Evolutionary conservation across 2,329 filamentous ascomycete genomes (phyloP).

Genomic region (Alternaria gansuensis): DNA sequence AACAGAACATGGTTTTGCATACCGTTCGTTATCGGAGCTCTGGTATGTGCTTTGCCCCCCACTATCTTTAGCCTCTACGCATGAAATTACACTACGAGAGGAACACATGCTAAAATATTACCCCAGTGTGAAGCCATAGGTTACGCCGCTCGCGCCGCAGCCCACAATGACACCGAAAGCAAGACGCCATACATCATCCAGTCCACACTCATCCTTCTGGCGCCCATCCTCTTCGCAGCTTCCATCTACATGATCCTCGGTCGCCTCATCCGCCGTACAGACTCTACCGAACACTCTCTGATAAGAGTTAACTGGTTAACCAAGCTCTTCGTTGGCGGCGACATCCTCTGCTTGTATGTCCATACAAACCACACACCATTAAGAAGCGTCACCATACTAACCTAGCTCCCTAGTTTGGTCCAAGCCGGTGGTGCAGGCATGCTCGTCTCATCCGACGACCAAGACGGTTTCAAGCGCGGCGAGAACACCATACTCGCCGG

Average conservation of each 20-base stretch:
- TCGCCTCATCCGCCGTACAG: conserved; percentile 53
- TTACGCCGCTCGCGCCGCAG: conserved; percentile 51
- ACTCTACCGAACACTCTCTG: conserved; percentile 56
- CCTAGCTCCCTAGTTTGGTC: conserved; percentile 40
- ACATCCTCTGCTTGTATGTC: conserved; percentile 61
- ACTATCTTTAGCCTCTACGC: conserved; percentile 50
- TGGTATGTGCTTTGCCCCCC: conserved; percentile 30
- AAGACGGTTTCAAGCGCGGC: conserved; percentile 49
- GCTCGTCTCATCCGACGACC: conserved; percentile 42
- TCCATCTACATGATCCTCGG: conserved; percentile 60
- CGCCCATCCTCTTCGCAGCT: conserved; percentile 59
- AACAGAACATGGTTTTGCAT: conserved; percentile 62
- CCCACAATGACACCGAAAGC: conserved; percentile 44
- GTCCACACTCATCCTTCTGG: conserved; percentile 45
- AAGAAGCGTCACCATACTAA: not conserved
- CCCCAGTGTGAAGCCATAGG: conserved; percentile 53
- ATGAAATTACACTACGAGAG: conserved; percentile 7
- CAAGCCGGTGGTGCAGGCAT: conserved; percentile 62
- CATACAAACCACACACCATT: not conserved
- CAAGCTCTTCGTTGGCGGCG: conserved; percentile 64
- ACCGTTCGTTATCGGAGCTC: conserved; percentile 59
- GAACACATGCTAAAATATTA: conserved; percentile 4
- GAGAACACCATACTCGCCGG: conserved; percentile 65
- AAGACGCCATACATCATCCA: conserved; percentile 52
- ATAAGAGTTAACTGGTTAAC: conserved; percentile 60